Evolutionary conservation across 192 early-diverging fungal species (phyloP), one percentile per base, ranked within the genome.

Genomic region (Coemansia asiatica): DNA sequence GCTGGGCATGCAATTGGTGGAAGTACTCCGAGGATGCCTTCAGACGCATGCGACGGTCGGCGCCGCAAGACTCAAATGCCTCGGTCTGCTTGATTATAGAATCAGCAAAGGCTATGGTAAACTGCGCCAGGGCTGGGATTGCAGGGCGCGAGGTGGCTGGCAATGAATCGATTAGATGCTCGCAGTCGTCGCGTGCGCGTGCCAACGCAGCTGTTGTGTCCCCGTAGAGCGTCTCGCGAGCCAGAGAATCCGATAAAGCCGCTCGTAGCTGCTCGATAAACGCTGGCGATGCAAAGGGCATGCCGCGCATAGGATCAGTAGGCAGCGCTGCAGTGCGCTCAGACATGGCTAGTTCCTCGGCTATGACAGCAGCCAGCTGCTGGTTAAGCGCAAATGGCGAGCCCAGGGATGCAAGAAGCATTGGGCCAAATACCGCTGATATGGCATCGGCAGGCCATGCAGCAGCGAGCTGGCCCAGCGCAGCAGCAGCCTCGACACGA

Each of bases 271-370:
- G 61, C n/a, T 71, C 64, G n/a, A 86, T 83, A 38, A 91, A 83
- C 16, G 84, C 76, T 16, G 81, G 46, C 23, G 63, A 59, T 3
- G 61, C 53, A 4, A 78, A 48, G 29, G 31, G 28, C 33, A 27
- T 28, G 56, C 29, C n/a, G 16, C 13, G 29, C 29, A 36, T 35
- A 5, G 25, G 53, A 25, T 25, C 35, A 36, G 35, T 10, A 10
- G 35, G 35, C 10, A 10, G 6, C 35, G 35, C 31, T 2, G 27
- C 27, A 22, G 66, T 69, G 36, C 54, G 73, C 51, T 86, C 73
- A 10, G 89, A 85, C 27, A 83, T 66, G 6, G 90, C 89, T 83
- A 90, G 91, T 68, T 95, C 94, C 58, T 96, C 92, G 29, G 93
- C 73, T 0, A 92, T 76, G 22, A 94, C 85, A 50, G 87, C 82